These are phyloP conservation scores for Oryza longistaminata DNA, from an alignment of 176 grass and related monocot genomes.

Conservation along the genomic window DNA sequence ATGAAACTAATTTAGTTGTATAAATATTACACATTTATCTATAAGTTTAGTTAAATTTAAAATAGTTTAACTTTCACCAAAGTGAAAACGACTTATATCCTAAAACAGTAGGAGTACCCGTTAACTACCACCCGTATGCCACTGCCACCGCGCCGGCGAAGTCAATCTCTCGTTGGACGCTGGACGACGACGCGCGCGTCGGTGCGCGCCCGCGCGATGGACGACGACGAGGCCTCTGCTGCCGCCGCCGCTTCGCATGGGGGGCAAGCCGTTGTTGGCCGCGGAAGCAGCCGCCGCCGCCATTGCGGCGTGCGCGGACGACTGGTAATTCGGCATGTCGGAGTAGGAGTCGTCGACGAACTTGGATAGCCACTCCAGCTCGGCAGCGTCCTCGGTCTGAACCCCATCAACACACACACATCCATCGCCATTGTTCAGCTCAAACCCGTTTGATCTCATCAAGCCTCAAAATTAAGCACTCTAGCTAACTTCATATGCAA, in stretches of 20 bases:
- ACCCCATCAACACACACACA: neutral
- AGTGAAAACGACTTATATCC: too few species aligned
- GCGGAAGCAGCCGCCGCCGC: constrained; percentile 32
- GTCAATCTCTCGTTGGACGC: neutral
- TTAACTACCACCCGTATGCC: neutral
- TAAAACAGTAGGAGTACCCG: too few species aligned
- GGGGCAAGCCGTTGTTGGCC: constrained; percentile 12
- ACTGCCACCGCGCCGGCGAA: neutral
- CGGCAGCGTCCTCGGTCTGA: constrained; percentile 91
- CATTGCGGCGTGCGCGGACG: constrained; percentile 54
- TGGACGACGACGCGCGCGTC: too few species aligned
- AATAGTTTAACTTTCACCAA: too few species aligned
- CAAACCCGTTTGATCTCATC: neutral
- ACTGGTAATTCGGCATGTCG: constrained; percentile 72
- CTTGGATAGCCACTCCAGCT: constrained; percentile 99
- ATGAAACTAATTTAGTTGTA: too few species aligned
- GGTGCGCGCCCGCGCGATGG: too few species aligned
- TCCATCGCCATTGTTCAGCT: constrained; percentile 24
- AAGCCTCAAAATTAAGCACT: neutral
- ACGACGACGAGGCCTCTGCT: too few species aligned
- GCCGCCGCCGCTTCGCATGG: neutral
- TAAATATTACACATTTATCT: too few species aligned
- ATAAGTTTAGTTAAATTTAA: too few species aligned
- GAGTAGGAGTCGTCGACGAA: constrained; percentile 99
- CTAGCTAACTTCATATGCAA: neutral